Evolutionary conservation across 2,329 filamentous ascomycete genomes (phyloP).

Genomic region (Dactylonectria macrodidyma): DNA sequence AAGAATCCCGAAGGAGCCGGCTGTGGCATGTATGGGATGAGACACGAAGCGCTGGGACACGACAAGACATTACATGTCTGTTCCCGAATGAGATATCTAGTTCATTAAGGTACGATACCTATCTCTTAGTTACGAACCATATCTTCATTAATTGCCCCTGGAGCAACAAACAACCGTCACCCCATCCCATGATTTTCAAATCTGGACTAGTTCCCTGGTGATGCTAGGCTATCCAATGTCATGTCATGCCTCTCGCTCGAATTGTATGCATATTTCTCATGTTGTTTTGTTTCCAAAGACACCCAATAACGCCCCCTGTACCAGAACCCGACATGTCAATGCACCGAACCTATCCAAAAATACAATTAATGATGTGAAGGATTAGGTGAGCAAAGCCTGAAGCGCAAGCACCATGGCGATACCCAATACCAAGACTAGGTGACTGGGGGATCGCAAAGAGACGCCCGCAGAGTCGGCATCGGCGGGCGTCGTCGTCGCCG

Average conservation of each 20-base stretch:
- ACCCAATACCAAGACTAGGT: conserved; percentile 24
- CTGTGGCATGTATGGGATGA: not conserved
- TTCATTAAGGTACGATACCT: conserved; percentile 12
- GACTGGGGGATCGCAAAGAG: conserved; percentile 17
- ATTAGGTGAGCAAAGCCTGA: not conserved
- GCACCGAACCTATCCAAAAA: not conserved
- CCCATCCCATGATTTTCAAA: not conserved
- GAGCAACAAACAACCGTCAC: not conserved
- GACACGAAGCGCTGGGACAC: not conserved
- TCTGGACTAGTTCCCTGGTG: not conserved
- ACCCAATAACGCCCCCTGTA: conserved; percentile 18
- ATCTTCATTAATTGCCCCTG: conserved; percentile 14
- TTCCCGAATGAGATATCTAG: conserved; percentile 18
- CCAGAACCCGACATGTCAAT: not conserved
- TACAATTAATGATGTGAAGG: not conserved
- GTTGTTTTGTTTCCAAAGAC: not conserved
- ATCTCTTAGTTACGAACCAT: conserved; percentile 14
- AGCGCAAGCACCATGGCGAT: conserved; percentile 33
- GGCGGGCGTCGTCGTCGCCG: conserved; percentile 54
- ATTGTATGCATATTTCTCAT: not conserved
- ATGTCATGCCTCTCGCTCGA: not conserved
- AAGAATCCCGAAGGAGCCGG: conserved; percentile 1
- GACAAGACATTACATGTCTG: conserved; percentile 3
- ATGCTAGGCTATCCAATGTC: not conserved
- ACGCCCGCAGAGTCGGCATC: conserved; percentile 31